Base-by-base conservation (phyloP, 768 basidiomycete genomes). In the Omphalotus guepiniiformis region DNA sequence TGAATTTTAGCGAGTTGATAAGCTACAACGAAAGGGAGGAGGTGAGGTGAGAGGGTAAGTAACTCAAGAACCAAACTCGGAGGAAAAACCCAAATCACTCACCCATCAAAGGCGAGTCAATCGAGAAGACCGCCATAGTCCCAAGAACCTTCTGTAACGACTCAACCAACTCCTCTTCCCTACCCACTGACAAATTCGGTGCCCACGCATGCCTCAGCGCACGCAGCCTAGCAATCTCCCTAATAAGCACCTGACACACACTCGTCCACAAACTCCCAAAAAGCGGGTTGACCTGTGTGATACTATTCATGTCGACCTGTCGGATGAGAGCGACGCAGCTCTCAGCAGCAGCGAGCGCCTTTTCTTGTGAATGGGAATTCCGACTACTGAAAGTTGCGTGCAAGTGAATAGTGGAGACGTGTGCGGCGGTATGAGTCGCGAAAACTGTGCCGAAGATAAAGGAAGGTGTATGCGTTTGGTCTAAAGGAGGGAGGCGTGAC, bases 1-100 rank as follows among this genome's bases (percentile, higher is more conserved):
- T 75, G 71, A 38, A 72, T 64, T 53, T 72, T 73, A 50, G 63
- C 66, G 35, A 73, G 60, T 60, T 76, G 74, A 55, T 73, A 71
- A 49, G 67, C 74, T 75, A 51, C 19, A 12, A 37, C 25, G 12
- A 28, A 39, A 8, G 28, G 23, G n/a, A 38, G 21, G 7, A 19
- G 37, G 26, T n/a, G 9, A 32, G 30, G 30, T 32, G n/a, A 40
- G 11, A 23, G 9, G 23, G 41, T 52, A 41, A 51, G 45, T 27
- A 58, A 29, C 50, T 28, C 21, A 37, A 38, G 26, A 40, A 42
- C 18, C 21, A 18, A 26, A 27, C 25, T 15, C 26, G 21, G 12
- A 49, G 19, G 36, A 21, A 15, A 27, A 30, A 18, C 18, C 39
- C 29, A 42, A 41, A 34, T 39, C 35, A 70, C 75, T 62, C 57